Conservation (phyloP, 139 green algal genomes). For the Limnomonas spitsbergensis region DNA sequence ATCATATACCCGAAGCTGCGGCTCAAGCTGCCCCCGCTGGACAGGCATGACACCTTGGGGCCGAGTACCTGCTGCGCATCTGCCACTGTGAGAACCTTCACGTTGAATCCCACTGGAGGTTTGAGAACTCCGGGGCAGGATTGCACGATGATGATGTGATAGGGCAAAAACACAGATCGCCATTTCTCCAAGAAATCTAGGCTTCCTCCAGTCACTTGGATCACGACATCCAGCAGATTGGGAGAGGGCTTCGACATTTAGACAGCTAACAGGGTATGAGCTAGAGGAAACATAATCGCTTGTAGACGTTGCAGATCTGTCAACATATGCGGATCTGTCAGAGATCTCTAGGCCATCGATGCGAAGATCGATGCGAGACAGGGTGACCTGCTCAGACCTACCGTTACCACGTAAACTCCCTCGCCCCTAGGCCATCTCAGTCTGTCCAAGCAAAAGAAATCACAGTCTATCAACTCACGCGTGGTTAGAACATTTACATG, state of each 20-base stretch:
- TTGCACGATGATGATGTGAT: slow-evolving; percentile 76
- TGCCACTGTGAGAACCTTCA: slow-evolving; percentile 76
- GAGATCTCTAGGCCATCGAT: no score
- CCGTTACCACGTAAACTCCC: no score
- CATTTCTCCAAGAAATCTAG: slow-evolving; percentile 71
- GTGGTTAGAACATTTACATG: no score
- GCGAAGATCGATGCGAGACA: no score
- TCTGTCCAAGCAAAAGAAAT: no score
- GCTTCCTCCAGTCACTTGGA: slow-evolving; percentile 3
- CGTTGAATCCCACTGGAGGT: slow-evolving; percentile 76
- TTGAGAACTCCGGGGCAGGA: slow-evolving; percentile 68
- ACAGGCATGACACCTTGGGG: slow-evolving; percentile 80
- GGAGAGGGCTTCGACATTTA: not conserved
- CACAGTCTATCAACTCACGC: no score
- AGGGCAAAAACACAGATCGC: slow-evolving; percentile 71
- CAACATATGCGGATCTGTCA: no score
- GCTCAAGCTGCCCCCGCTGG: slow-evolving; percentile 78
- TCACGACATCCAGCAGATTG: not conserved
- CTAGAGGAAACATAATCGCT: no score
- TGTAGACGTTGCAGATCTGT: no score
- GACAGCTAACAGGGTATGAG: no score
- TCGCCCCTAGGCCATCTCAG: no score
- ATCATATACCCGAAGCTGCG: slow-evolving; percentile 83
- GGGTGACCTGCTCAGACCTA: no score
- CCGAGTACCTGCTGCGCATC: slow-evolving; percentile 82